Percentiles rank a stretch among this genome's conserved stretches.
These are phyloP conservation scores for Carex littledalei DNA, from an alignment of 176 grass and related monocot genomes.

Conservation along the genomic window DNA sequence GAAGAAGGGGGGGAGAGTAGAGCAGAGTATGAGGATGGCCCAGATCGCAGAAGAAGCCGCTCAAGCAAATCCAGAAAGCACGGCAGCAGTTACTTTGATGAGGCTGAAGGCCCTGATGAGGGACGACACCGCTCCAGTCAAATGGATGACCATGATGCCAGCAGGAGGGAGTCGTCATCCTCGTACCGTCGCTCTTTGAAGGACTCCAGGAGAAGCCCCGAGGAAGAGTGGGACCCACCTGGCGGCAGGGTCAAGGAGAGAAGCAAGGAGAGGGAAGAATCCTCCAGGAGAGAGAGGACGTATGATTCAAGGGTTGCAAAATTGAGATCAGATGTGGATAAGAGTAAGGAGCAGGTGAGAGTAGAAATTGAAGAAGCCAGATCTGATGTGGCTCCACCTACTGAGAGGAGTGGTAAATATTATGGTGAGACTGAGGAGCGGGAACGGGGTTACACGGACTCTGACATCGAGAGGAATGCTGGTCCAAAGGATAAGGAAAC, in stretches of 20 bases:
- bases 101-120: constrained; percentile 5
- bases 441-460: constrained; percentile 38
- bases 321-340: constrained; percentile 33
- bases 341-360: constrained; percentile 16
- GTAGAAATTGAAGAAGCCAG: constrained; percentile 24
- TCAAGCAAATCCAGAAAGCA: constrained; percentile 42
- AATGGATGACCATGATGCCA: constrained; percentile 27
- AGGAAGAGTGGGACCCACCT: constrained; percentile 40
- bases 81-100: constrained; percentile 16
- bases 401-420: constrained; percentile 37
- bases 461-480: constrained; percentile 40
- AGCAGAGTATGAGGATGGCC: constrained; percentile 25
- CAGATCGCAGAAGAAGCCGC: constrained; percentile 28
- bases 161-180: constrained; percentile 26
- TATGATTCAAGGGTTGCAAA: constrained; percentile 27
- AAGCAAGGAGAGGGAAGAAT: constrained; percentile 38
- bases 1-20: constrained; percentile 27
- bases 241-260: constrained; percentile 34
- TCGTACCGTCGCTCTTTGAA: constrained; percentile 40
- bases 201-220: constrained; percentile 40
- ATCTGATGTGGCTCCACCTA: constrained; percentile 17
- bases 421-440: constrained; percentile 30
- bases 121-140: constrained; percentile 2
- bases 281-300: constrained; percentile 34
- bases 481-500: constrained; percentile 41